Evolutionary conservation across 2,329 filamentous ascomycete species (phyloP), one percentile per base, ranked within the genome.

Genomic region (Ustilaginoidea virens): DNA sequence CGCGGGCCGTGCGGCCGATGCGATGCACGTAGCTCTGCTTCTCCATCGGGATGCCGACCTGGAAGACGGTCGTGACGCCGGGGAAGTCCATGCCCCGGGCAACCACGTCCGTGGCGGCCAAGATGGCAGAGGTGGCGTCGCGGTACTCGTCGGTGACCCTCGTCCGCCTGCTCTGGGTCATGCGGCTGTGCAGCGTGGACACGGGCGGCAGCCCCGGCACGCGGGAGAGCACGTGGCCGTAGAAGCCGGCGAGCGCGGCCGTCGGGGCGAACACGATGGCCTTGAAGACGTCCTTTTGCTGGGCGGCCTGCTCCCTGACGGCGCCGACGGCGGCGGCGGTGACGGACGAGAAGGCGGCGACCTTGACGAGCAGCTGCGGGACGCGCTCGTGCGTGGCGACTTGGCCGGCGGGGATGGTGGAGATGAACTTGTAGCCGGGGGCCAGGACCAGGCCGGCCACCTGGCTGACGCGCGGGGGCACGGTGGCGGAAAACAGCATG

Each of bases 401-500:
- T 45, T 92, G 83, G 41, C 82, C 71, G 9, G 75, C 68, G 32
- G 69, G 61, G 21, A 92, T 76, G 30, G 81, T 90, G 28, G 81
- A 79, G 46, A 93, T 75, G 51, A 79, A 85, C 47, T 80, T 74
- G 63, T 87, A 92, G 30, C 72, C 54, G 8, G 60, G 66, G 36
- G 74, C 71, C 45, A 90, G 68, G 2, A 76, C 80, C 25, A 66
- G 49, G 23, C 68, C 63, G 22, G 85, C 79, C 32, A 92, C 67
- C 34, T 76, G 72, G 46, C 85, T 67, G 30, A 92, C 78, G 47
- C 87, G 83, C 15, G 70, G 68, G 22, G 72, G 76, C 52, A 92
- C 78, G 13, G 83, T 92, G 7, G 83, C 83, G 4, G 77, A 85
- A 61, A 90, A 92, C 26, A 90, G 71, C 61, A 81, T 82, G 28